A percentile compares a stretch with the other conserved stretches of the same genome.
phyloP scores from a whole-genome alignment of 768 basidiomycete species.

The Tephrocybe sp. region DNA sequence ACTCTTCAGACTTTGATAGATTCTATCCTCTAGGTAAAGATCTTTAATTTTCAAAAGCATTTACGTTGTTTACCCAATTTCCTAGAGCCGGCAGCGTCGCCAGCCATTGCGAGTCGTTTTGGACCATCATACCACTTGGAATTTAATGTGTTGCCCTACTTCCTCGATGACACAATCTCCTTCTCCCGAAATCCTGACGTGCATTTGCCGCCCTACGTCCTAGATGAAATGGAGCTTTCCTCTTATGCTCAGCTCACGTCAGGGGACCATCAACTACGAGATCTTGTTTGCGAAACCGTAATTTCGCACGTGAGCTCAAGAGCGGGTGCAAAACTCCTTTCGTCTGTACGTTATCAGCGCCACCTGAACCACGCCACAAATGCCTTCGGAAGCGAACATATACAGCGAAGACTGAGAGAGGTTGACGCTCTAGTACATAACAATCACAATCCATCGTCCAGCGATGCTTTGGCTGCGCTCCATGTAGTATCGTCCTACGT shows the following conservation, averaged over 20 bases:
- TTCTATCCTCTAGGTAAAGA: no score
- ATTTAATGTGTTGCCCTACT: neutral
- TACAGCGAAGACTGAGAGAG: slow-evolving; percentile 21
- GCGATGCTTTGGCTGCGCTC: slow-evolving; percentile 79
- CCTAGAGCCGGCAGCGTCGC: no score
- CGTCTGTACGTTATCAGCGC: slow-evolving; percentile 49
- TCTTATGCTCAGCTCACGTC: slow-evolving; percentile 69
- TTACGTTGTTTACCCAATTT: no score
- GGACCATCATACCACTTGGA: slow-evolving; percentile 19
- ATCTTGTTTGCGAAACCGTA: slow-evolving; percentile 50
- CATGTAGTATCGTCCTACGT: slow-evolving; percentile 75
- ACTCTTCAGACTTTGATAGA: no score
- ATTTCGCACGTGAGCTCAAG: slow-evolving; percentile 43
- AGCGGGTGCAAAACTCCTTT: slow-evolving; percentile 60
- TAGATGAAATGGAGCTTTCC: slow-evolving; percentile 41
- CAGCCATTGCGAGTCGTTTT: slow-evolving; percentile 27
- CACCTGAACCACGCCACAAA: slow-evolving; percentile 17
- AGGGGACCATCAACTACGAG: slow-evolving; percentile 45
- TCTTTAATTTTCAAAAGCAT: no score
- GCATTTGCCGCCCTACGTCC: slow-evolving; percentile 16
- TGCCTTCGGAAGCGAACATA: slow-evolving; percentile 23
- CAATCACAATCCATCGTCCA: slow-evolving; percentile 37
- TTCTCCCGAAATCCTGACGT: slow-evolving; percentile 15
- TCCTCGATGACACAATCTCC: neutral
- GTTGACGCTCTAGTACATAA: slow-evolving; percentile 22